A percentile compares a stretch with the other conserved stretches of the same genome.
Conservation (phyloP, 768 basidiomycete species). For the Lyophyllum shimeji region DNA sequence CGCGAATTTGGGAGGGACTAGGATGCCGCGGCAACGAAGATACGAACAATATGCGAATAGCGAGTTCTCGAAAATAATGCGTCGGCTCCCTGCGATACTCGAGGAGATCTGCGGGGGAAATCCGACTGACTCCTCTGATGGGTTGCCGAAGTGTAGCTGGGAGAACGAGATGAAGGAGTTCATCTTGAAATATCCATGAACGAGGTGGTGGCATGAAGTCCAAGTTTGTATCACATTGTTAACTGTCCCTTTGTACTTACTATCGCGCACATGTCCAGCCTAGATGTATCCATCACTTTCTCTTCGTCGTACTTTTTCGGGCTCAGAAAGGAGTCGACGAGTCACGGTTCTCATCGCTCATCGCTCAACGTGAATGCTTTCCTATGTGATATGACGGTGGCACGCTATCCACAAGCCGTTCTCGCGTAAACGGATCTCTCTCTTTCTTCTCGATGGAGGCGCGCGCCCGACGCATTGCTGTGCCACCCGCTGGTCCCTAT, state of each 20-base stretch:
- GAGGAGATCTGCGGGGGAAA: conserved; percentile 45
- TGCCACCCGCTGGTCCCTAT: background rate
- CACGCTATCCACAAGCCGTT: background rate
- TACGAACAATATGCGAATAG: conserved; percentile 12
- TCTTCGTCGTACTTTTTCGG: background rate
- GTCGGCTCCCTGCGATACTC: conserved; percentile 27
- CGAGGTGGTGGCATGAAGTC: background rate
- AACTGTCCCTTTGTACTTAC: background rate
- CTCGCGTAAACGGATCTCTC: background rate
- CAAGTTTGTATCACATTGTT: background rate
- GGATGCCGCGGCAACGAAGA: conserved; percentile 13
- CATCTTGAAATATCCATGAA: conserved; percentile 62
- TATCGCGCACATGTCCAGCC: conserved; percentile 1
- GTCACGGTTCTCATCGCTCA: background rate
- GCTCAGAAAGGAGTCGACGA: background rate
- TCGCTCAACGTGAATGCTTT: background rate
- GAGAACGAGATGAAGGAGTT: conserved; percentile 56
- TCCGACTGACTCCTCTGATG: conserved; percentile 23
- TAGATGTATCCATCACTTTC: background rate
- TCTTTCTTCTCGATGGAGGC: background rate
- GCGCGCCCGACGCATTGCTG: background rate
- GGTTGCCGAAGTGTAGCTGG: conserved; percentile 58
- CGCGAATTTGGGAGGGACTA: conserved; percentile 14
- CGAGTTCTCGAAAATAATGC: conserved; percentile 31
- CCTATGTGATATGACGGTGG: no score